Base-by-base conservation (phyloP, 495 filamentous ascomycete species). In the Hypoxylon lienhwacheense region DNA sequence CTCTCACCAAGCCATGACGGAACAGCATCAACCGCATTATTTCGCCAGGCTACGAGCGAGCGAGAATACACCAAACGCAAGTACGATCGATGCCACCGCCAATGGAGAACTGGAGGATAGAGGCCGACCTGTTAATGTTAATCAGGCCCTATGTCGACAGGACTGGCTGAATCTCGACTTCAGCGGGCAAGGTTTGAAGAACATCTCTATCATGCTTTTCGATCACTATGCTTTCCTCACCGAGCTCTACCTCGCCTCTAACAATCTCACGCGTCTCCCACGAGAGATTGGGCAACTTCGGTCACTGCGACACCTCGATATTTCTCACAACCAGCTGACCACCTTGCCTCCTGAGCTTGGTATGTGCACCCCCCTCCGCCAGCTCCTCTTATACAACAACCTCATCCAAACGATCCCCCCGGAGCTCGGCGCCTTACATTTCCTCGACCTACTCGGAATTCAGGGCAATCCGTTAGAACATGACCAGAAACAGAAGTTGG, bases 81-180 rank as follows among this genome's bases (percentile, higher is more conserved):
- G 61, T n/a, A 58, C 65, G 14, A 54, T 66, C 29, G 61, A 76
- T 21, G 57, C 74, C 8, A 63, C 79, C 12, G 75, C 71, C 20
- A 83, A 90, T 29, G 75, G 78, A 40, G 81, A 85, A 49, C 37
- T 79, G 8, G 77, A 84, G 46, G 88, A 91, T 50, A 86, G 61
- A 81, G 87, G 73, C 75, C 80, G 65, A 66, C 81, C 67, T 55
- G 77, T 71, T 33, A 76, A 78, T 47, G 70, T 76, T 35, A 81
- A 83, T 28, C 73, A 81, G 61, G 70, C 65, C 8, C 70, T 79
- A 15, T 75, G 84, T 50, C 75, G 88, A 45, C 90, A 96, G 65
- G 85, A 89, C 59, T 97, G 93, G 93, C 77, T 86, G 61, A 87
- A 89, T 33, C 72, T 99, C 33, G 93, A 99, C 75, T 84, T 97